Evolutionary conservation across 2,329 filamentous ascomycete genomes (phyloP), one percentile per base, ranked within the genome.

Genomic region (Hysterium pulicare): DNA sequence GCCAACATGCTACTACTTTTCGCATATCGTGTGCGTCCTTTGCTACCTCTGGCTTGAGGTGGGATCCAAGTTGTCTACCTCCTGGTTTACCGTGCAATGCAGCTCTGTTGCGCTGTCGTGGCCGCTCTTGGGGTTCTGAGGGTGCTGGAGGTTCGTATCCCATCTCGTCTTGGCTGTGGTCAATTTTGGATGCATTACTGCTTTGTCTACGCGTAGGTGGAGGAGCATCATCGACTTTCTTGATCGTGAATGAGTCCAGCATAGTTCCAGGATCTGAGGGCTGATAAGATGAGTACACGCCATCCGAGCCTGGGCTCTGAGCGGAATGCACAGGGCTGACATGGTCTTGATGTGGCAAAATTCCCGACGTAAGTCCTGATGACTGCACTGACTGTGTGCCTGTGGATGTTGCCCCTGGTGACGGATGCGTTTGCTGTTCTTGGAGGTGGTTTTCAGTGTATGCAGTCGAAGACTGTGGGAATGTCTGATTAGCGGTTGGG

Each of bases 1-100:
- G 64, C 72, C 72, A 75, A 44, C 72, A 75, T 8, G 71, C 69
- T 17, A 67, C 67, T 6, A 67, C 62, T 40, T 71, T 70, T 11
- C 72, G 68, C 71, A 73, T 72, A 31, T 66, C 61, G 37, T 69
- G 65, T 32, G 67, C 71, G 39, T 68, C 64, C 45, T 67, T 66
- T 15, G 66, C 66, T 26, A 63, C 63, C 9, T 57, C 66, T 32
- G 51, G 61, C 34, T 57, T 53, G 37, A 63, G 56, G 49, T 60
- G 66, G 9, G 64, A 66, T 40, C 67, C 67, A 10, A 71, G 58
- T 20, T 62, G 58, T 46, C 64, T 57, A 24, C 66, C 65, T 33
- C 63, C 68, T 33, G 62, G 59, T 36, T 70, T 62, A 30, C 46
- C 55, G 13, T 13, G 7, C 8, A 13, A 7, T 13, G 7, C 8